Conservation (phyloP, 2,329 filamentous ascomycete species). For the Fusarium penzigii region DNA sequence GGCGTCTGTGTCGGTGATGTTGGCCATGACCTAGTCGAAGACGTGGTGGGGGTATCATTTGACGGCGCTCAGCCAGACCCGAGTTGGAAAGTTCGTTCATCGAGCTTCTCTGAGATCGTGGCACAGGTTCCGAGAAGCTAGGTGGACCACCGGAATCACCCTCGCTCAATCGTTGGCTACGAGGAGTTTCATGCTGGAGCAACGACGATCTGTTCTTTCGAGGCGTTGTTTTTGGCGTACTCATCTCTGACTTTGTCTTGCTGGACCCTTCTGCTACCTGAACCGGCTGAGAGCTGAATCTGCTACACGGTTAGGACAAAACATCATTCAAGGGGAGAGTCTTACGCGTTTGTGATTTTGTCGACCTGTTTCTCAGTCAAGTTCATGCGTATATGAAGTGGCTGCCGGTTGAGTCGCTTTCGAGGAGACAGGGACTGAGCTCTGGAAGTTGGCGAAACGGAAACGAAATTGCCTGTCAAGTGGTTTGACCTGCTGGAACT, state of each 20-base stretch:
- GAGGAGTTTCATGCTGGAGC: slow-evolving; percentile 1
- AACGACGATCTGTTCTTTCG: slow-evolving; percentile 13
- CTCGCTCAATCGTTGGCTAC: slow-evolving; percentile 10
- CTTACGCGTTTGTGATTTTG: slow-evolving; percentile 48
- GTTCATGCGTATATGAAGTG: slow-evolving; percentile 49
- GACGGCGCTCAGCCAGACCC: slow-evolving; percentile 34
- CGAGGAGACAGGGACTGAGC: slow-evolving; percentile 39
- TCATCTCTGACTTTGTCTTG: slow-evolving; percentile 14
- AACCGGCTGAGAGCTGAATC: slow-evolving; percentile 29
- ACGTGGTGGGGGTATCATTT: slow-evolving; percentile 27
- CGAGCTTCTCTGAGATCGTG: slow-evolving; percentile 17
- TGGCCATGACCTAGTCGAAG: slow-evolving; percentile 24
- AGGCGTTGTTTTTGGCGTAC: slow-evolving; percentile 24
- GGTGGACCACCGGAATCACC: slow-evolving; percentile 18
- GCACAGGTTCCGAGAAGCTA: slow-evolving; percentile 36
- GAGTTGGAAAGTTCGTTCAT: slow-evolving; percentile 13
- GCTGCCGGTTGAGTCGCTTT: slow-evolving; percentile 37
- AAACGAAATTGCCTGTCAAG: slow-evolving; percentile 41
- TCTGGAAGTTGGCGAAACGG: slow-evolving; percentile 31
- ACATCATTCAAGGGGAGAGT: not conserved
- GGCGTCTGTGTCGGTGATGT: slow-evolving; percentile 4
- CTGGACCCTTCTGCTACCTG: not conserved
- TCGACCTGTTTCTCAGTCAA: slow-evolving; percentile 52
- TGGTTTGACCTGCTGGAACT: slow-evolving; percentile 26
- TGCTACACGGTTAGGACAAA: slow-evolving; percentile 18